Conservation (phyloP, 345 rosid genomes). For the Moricandia moricandioides region DNA sequence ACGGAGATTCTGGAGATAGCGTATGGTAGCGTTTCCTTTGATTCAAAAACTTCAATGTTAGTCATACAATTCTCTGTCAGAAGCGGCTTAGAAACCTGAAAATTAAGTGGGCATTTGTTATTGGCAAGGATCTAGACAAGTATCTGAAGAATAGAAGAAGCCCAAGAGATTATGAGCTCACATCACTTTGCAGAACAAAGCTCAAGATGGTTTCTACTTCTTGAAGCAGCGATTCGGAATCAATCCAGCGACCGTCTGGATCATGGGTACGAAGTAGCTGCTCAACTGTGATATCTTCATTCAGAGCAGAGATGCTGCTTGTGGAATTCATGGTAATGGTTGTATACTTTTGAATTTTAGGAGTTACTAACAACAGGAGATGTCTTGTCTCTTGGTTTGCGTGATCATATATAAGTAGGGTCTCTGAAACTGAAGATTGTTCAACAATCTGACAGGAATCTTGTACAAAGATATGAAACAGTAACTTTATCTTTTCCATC, state of each 20-base stretch:
- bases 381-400: conserved; percentile 1
- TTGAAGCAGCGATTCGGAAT: conserved; percentile 55
- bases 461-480: conserved; percentile 14
- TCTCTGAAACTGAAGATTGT: conserved; percentile 27
- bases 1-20: conserved; percentile 41
- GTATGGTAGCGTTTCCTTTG: conserved; percentile 45
- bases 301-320: conserved; percentile 23
- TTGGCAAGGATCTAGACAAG: neutral
- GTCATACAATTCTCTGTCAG: conserved; percentile 19
- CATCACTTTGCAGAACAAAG: conserved; percentile 42
- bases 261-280: conserved; percentile 65
- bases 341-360: neutral
- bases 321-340: conserved; percentile 21
- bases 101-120: conserved; percentile 9
- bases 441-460: conserved; percentile 34
- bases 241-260: conserved; percentile 67
- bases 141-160: conserved; percentile 4
- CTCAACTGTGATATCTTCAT: conserved; percentile 52
- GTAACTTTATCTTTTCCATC: conserved; percentile 20
- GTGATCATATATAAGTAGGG: conserved; percentile 29
- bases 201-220: conserved; percentile 57
- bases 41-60: conserved; percentile 45
- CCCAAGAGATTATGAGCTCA: neutral
- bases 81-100: conserved; percentile 42
- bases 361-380: neutral